phyloP scores from a whole-genome alignment of 1,284 basidiomycete species.

The Melanopsichium pennsylvanicum region DNA sequence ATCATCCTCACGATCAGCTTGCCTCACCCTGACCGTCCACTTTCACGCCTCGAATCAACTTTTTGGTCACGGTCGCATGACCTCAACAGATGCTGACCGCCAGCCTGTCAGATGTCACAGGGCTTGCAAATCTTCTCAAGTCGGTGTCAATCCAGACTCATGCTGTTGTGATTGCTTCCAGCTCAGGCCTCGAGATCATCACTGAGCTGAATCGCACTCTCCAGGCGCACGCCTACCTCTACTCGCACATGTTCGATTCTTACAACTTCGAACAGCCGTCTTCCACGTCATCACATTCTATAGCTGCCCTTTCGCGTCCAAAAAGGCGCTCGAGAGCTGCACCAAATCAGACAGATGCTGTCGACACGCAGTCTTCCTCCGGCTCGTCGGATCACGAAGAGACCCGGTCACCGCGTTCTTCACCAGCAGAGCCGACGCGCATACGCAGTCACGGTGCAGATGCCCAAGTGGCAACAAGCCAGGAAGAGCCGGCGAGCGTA shows the following conservation, averaged over 20 bases:
- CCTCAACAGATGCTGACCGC: constrained; percentile 22
- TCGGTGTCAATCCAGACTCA: constrained; percentile 41
- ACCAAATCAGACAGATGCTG: neutral
- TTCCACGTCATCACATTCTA: neutral
- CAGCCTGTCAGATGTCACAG: constrained; percentile 40
- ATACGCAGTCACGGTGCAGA: constrained; percentile 9
- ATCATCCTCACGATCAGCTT: too few relatives aligned
- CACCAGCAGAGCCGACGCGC: neutral
- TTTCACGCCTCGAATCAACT: neutral
- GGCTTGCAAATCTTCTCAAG: constrained; percentile 39
- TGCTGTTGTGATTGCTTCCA: constrained; percentile 77
- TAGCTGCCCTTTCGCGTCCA: neutral
- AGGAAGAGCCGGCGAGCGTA: constrained; percentile 66
- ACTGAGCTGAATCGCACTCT: constrained; percentile 85
- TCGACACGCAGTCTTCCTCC: neutral
- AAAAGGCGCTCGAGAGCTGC: constrained; percentile 12
- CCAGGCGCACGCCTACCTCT: constrained; percentile 84
- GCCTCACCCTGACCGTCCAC: too few relatives aligned
- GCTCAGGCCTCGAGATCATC: constrained; percentile 78
- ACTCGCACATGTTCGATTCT: constrained; percentile 79
- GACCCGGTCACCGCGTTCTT: neutral
- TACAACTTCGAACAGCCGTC: constrained; percentile 72
- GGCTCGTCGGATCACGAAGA: constrained; percentile 6
- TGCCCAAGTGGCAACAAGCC: neutral
- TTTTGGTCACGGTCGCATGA: neutral